Evolutionary conservation across 257 asterid species (phyloP).

Genomic region (Ophiorrhiza pumila): DNA sequence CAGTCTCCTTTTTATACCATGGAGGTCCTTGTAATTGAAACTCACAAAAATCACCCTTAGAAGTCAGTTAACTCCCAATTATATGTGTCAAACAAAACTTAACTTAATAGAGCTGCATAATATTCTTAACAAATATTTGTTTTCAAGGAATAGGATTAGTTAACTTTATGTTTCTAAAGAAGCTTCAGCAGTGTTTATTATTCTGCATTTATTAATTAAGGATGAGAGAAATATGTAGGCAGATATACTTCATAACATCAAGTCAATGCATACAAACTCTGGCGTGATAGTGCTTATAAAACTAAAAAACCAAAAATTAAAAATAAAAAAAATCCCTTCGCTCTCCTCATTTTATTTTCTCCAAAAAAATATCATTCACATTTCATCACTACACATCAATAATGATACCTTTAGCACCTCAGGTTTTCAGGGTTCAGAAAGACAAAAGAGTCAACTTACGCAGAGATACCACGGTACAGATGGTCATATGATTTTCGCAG

Average conservation of each 20-base stretch:
- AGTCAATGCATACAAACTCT: not conserved
- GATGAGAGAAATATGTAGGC: not conserved
- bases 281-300: not conserved
- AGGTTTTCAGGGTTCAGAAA: constrained; percentile 15
- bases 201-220: not conserved
- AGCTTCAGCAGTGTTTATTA: not conserved
- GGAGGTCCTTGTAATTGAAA: not conserved
- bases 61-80: not conserved
- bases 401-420: not conserved
- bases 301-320: too few relatives aligned
- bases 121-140: not conserved
- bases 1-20: not conserved
- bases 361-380: not conserved
- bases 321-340: not conserved
- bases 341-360: not conserved
- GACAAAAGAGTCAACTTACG: constrained; percentile 54
- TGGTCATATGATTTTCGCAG: constrained; percentile 88
- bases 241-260: not conserved
- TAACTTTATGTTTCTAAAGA: not conserved
- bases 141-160: not conserved
- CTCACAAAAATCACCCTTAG: not conserved
- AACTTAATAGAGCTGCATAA: not conserved
- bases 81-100: not conserved
- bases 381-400: not conserved
- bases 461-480: constrained; percentile 83